phyloP scores from a whole-genome alignment of 2,329 filamentous ascomycete species.

The Thermomyces lanuginosus region DNA sequence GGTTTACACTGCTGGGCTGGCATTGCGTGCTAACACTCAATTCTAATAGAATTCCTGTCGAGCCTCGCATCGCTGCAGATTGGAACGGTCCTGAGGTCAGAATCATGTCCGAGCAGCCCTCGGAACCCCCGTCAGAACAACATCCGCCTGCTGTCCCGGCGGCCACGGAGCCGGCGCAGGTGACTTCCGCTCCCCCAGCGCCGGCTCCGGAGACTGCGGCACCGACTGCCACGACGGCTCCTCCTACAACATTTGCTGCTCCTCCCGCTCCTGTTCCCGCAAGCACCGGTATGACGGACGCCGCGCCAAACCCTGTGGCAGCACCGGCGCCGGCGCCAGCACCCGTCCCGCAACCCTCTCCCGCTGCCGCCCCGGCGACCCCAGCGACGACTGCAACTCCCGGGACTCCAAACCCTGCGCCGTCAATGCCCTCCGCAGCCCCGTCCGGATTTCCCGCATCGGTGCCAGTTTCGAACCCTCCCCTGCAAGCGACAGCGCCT shows the following conservation, averaged over 20 bases:
- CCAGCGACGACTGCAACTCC: slow-evolving; percentile 4
- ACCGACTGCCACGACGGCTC: no score
- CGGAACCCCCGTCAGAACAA: no score
- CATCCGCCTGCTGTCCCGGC: no score
- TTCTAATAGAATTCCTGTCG: no score
- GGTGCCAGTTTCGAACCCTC: slow-evolving; percentile 14
- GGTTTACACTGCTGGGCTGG: no score
- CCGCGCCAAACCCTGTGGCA: slow-evolving; percentile 1
- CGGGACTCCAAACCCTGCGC: slow-evolving; percentile 4
- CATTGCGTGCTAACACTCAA: no score
- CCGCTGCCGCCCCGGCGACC: slow-evolving; percentile 1
- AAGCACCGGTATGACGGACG: slow-evolving; percentile 5
- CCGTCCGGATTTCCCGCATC: slow-evolving; percentile 11
- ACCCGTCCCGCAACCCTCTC: slow-evolving; percentile 20
- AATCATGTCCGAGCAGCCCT: no score
- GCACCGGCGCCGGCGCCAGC: slow-evolving; percentile 8
- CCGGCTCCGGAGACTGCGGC: slow-evolving; percentile 6
- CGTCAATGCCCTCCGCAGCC: slow-evolving; percentile 6
- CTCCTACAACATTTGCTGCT: no score
- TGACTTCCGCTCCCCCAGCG: background rate
- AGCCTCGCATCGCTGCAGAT: no score
- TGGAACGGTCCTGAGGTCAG: no score
- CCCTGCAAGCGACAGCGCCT: slow-evolving; percentile 16
- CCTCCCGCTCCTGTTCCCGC: no score
- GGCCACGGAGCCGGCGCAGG: background rate